These are phyloP conservation scores for Penicillium sp. DNA, from an alignment of 2,329 filamentous ascomycete species.

Conservation along the genomic window DNA sequence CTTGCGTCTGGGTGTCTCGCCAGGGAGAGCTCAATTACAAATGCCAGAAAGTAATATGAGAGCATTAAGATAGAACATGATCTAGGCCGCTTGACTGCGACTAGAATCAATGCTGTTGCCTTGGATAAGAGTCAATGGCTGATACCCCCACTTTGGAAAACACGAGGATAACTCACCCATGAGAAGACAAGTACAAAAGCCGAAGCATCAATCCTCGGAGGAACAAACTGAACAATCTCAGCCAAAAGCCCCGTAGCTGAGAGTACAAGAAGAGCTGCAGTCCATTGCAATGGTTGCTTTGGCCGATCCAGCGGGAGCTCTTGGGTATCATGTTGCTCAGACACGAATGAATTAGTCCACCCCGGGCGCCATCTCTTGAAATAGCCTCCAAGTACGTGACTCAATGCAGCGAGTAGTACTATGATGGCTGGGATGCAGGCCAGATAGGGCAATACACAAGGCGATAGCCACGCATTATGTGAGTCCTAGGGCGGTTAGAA, in stretches of 20 bases:
- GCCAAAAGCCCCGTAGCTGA: constrained; percentile 38
- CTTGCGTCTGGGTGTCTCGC: constrained; percentile 24
- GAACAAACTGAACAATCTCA: constrained; percentile 31
- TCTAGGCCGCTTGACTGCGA: constrained; percentile 41
- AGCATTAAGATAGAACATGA: constrained; percentile 42
- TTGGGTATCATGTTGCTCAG: constrained; percentile 37
- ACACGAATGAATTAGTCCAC: constrained; percentile 54
- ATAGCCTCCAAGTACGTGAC: constrained; percentile 28
- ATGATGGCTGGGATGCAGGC: constrained; percentile 30
- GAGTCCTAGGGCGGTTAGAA: constrained; percentile 35
- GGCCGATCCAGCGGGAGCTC: constrained; percentile 34
- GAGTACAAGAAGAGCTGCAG: constrained; percentile 37
- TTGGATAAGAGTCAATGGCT: constrained; percentile 24
- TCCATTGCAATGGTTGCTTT: constrained; percentile 33
- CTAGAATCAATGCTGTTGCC: constrained; percentile 35
- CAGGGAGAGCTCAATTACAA: constrained; percentile 37
- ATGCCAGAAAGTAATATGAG: constrained; percentile 29
- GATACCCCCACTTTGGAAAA: constrained; percentile 7
- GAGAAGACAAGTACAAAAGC: constrained; percentile 32
- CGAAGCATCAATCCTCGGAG: constrained; percentile 13
- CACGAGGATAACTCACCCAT: constrained; percentile 35
- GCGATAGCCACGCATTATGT: constrained; percentile 34
- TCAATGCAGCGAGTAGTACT: constrained; percentile 26
- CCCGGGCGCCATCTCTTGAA: constrained; percentile 37
- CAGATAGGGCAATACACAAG: constrained; percentile 36